Base-by-base conservation (phyloP, 2,329 filamentous ascomycete species). In the Pseudogymnoascus sp. region DNA sequence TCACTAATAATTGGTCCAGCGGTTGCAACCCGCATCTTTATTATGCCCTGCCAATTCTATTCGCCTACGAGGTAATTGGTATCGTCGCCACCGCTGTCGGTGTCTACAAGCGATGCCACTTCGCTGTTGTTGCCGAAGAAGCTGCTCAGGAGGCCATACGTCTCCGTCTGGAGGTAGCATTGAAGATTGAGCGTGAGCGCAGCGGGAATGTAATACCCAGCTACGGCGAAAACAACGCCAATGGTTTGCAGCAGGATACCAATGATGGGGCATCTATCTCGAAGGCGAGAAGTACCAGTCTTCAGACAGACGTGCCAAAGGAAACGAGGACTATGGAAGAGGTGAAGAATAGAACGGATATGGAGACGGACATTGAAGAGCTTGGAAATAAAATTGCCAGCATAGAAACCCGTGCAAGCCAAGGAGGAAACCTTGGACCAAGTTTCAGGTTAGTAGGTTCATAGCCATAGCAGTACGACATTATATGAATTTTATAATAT, bases 1-100 rank as follows among this genome's bases (percentile, higher is more conserved):
- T 77, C 17, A 66, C 76, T 1, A 66, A 75, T 10, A 73, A 77
- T 2, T 79, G 76, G 75, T 74, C 74, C 3, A 69, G 71, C 35
- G 70, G 71, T 35, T 75, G 75, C 1, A 69, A 71, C 8, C 73
- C 74, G 59, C 66, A 69, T 15, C 68, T 76, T 0, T 73, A 75
- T 42, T 68, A 73, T 29, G 72, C 73, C 1, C 66, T 79, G 4
- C 76, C 76, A 1, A 71, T 78, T 4, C 65, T 78, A 3, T 77
- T 78, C 17, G 61, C 74, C 0, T 78, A 74, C 74, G 75, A 71
- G 36, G 8, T 73, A 3, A 33, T 67, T 0, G 67, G 65, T 2
- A 48, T 71, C 2, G 9, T 63, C 4, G 17, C 70, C 12, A 68
- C 69, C 51, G 66, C 48, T 1, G 36, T 73, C 15, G 71, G 72